A percentile compares a stretch with the other conserved stretches of the same genome.
Evolutionary conservation across 805 yeast species (phyloP).

Genomic region (Wickerhamomyces bovis): DNA sequence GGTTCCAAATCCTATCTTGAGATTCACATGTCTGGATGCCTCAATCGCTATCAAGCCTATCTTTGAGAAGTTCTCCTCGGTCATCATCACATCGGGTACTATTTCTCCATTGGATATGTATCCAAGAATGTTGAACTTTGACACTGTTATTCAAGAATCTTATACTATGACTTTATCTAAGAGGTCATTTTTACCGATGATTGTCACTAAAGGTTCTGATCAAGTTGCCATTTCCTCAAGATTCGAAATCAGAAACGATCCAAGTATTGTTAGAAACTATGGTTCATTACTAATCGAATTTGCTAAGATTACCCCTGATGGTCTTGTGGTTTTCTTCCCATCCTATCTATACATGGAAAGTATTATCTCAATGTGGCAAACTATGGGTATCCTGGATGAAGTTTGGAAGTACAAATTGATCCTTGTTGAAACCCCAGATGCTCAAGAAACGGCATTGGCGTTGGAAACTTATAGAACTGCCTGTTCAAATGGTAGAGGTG

Average conservation of each 20-base stretch:
- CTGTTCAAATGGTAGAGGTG: conserved; percentile 96
- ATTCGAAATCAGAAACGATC: conserved; percentile 95
- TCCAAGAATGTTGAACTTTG: conserved; percentile 92
- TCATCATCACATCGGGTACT: conserved; percentile 95
- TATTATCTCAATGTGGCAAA: conserved; percentile 97
- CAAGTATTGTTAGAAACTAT: conserved; percentile 94
- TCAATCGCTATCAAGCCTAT: conserved; percentile 97
- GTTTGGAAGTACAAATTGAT: conserved; percentile 97
- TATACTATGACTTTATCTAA: conserved; percentile 94
- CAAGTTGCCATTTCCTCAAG: conserved; percentile 96
- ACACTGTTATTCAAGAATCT: conserved; percentile 89
- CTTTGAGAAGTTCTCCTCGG: conserved; percentile 87
- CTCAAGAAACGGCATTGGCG: conserved; percentile 95
- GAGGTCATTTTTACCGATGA: conserved; percentile 88
- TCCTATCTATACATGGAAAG: conserved; percentile 97
- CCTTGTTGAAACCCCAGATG: conserved; percentile 97
- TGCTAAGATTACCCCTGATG: conserved; percentile 95
- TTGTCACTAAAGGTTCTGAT: conserved; percentile 96
- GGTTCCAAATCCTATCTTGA: conserved; percentile 92
- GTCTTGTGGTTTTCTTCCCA: conserved; percentile 96
- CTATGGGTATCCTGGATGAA: conserved; percentile 95
- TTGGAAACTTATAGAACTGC: conserved; percentile 94
- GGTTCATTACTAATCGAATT: conserved; percentile 90
- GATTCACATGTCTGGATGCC: conserved; percentile 94
- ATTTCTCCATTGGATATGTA: conserved; percentile 98